phyloP scores from a whole-genome alignment of 306 rosid species.

The Pachyrhizus erosus region DNA sequence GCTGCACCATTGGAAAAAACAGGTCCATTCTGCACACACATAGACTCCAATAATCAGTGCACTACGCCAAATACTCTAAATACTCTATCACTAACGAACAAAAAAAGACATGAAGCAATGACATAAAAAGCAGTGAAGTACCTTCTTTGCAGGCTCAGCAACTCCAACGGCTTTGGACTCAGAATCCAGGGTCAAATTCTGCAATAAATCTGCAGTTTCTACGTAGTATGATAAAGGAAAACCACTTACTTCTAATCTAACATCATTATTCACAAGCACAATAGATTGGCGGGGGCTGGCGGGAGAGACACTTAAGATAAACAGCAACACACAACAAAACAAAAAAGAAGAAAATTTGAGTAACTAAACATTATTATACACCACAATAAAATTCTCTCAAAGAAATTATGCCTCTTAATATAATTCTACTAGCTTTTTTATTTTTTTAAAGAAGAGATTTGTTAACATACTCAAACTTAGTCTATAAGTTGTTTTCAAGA shows the following conservation, averaged over 20 bases:
- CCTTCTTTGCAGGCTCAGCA: constrained; percentile 49
- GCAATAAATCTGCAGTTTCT: constrained; percentile 46
- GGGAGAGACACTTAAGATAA: neutral
- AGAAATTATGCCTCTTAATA: neutral
- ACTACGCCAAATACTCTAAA: neutral
- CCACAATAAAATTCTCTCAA: neutral
- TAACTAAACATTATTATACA: neutral
- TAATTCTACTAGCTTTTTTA: neutral
- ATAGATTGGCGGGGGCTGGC: too few relatives aligned
- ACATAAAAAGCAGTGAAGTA: neutral
- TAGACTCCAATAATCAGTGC: neutral
- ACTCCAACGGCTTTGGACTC: constrained; percentile 45
- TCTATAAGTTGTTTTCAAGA: neutral
- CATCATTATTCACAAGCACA: neutral
- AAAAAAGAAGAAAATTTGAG: neutral
- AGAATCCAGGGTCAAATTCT: constrained; percentile 54
- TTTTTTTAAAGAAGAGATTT: neutral
- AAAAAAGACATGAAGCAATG: neutral
- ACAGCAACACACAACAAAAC: neutral
- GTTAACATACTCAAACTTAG: neutral
- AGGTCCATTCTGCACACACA: constrained; percentile 47
- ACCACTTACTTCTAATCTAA: neutral
- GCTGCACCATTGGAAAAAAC: constrained; percentile 34
- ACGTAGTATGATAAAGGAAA: constrained; percentile 17
- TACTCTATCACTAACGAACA: neutral